Evolutionary conservation across 768 basidiomycete species (phyloP).

Genomic region (Mycena alexandri): DNA sequence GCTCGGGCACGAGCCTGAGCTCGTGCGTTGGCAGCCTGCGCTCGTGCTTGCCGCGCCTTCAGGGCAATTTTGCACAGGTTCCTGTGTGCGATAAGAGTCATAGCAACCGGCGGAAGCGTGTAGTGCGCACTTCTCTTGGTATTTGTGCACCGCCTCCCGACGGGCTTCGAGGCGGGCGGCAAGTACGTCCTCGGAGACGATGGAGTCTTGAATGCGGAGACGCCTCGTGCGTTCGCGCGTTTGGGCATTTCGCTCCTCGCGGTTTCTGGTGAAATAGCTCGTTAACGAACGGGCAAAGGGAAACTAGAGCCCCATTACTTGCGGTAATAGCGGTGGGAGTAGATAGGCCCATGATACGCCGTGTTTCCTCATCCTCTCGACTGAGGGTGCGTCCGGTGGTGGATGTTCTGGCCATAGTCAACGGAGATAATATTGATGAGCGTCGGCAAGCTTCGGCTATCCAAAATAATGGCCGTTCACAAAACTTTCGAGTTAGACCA

Average conservation of each 20-base stretch:
- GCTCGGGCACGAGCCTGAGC: too few relatives aligned
- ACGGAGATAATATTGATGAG: background rate
- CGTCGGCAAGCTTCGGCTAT: background rate
- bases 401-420: background rate
- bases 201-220: background rate
- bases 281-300: background rate
- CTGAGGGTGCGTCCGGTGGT: background rate
- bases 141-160: background rate
- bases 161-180: background rate
- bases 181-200: background rate
- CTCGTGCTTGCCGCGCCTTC: too few relatives aligned
- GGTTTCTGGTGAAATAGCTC: background rate
- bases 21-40: too few relatives aligned
- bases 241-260: background rate
- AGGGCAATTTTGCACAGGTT: too few relatives aligned
- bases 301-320: background rate
- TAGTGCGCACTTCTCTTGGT: slow-evolving; percentile 5
- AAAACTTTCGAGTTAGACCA: too few relatives aligned
- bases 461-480: background rate
- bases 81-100: too few relatives aligned
- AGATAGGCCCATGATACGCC: background rate
- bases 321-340: background rate
- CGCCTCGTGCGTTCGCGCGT: background rate
- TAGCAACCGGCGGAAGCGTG: too few relatives aligned
- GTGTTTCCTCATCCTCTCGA: background rate